Evolutionary conservation across 2,329 filamentous ascomycete species (phyloP), one percentile per base, ranked within the genome.

Genomic region (Hymenoscyphus occultus): DNA sequence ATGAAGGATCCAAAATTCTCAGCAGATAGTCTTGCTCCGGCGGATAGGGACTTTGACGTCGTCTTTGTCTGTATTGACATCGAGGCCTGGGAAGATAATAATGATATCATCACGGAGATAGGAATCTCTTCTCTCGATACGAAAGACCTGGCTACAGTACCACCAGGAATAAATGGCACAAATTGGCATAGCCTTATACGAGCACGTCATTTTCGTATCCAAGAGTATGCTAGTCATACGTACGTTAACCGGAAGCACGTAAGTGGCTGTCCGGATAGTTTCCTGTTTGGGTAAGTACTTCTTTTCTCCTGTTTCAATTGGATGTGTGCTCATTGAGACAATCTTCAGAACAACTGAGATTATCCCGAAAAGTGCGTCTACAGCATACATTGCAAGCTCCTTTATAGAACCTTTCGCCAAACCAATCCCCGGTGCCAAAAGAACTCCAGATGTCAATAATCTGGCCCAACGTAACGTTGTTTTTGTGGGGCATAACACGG

Each of bases 71-170:
- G 85, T 67, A 81, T 98, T 56, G 95, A 99, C 71, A 80, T 95
- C 39, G 95, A 99, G 76, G 87, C 89, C 1, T 91, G 88, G 65
- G 95, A 99, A 76, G 78, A 79, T 28, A 80, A 85, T 56, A 84
- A 86, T 13, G 79, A 82, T 40, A 80, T 85, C 13, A 83, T 98
- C 65, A 96, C 93, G 0, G 95, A 99, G 76, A 82, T 99, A 48
- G 95, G 95, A 0, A 81, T 99, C 51, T 89, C 92, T 1, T 88
- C 89, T 2, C 81, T 98, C 0, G 93, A 98, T 74, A 93, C 90
- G 0, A 71, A 76, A 4, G 76, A 83, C 45, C 74, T 92, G 28
- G 71, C 77, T 0, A 78, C 76, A 7, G 67, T 87, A 0, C 72
- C 84, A 0, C 90, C 91, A 2, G 91, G 91, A 0, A 71, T 79